Base-by-base conservation (phyloP, 148 eudicot species). In the Rhododendron griersonianum region DNA sequence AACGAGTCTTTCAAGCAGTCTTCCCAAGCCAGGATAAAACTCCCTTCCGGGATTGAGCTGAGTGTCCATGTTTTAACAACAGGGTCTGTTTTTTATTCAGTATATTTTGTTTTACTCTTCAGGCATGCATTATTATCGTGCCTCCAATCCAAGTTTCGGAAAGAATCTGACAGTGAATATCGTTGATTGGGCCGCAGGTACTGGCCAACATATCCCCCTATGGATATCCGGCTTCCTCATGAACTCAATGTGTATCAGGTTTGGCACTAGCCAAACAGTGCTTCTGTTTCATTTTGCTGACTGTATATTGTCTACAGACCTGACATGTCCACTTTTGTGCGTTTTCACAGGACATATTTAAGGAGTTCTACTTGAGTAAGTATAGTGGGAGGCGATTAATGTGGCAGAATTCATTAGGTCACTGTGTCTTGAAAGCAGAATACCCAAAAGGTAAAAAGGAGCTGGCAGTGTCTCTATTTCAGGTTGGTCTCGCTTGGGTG, bases 191-290 rank as follows among this genome's bases (percentile, higher is more conserved):
- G 86, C 79, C 77, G 91, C 91, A 96, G 99, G 88, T 96, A 96
- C 90, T 96, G 98, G 99, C 99, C 99, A 71, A 96, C 99, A 30
- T 96, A 96, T 89, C 98, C 98, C 15, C 99, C 99, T 2, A 96
- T 95, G 99, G 96, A 94, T 92, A 94, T 96, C 75, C 92, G 96
- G 81, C 98, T 96, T 87, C 99, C 99, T 53, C 98, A 93, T 45
- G 99, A 96, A 87, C 90, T 96, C 81, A 96, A 95, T 92, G 93
- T 94, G 28, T 96, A 96, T 91, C 99, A 96, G 99, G 99, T 96
- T 86, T 86, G 91, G 21, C 67, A 84, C 25, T 83, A 85, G 55
- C 25, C 69, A 23, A 85, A 55, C 3, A 55, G 23, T 19, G 63
- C 57, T 57, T 80, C 11, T 35, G 47, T 57, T 11, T 57, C 15